These are phyloP conservation scores for Echium plantagineum DNA, from an alignment of 257 asterid genomes.

Conservation along the genomic window DNA sequence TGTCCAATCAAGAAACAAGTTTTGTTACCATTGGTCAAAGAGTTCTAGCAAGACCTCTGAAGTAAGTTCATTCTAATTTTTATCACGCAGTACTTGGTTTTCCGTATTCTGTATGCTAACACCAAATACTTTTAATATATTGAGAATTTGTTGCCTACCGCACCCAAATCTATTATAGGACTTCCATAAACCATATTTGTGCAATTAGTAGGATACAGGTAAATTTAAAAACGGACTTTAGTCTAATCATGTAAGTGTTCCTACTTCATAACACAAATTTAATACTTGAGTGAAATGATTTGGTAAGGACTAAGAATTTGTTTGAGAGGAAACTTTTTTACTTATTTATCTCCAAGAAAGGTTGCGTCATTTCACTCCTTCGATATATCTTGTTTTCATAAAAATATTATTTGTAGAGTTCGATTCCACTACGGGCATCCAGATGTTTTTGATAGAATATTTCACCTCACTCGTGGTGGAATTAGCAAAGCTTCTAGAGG, in stretches of 20 bases:
- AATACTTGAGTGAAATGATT: no score
- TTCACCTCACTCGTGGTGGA: conserved; percentile 97
- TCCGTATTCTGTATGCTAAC: neutral
- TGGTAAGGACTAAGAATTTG: neutral
- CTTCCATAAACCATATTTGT: neutral
- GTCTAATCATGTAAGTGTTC: no score
- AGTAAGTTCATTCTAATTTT: conserved; percentile 38
- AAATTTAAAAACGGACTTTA: no score
- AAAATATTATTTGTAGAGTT: conserved; percentile 35
- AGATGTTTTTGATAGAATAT: conserved; percentile 86
- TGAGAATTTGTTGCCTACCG: neutral
- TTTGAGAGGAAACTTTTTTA: neutral
- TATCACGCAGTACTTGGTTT: neutral
- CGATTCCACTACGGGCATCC: conserved; percentile 99
- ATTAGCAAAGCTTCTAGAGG: conserved; percentile 93
- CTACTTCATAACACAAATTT: no score
- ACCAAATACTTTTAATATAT: neutral
- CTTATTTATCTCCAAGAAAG: neutral
- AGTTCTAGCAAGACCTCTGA: conserved; percentile 94
- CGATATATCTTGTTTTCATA: no score
- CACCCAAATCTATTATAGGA: neutral
- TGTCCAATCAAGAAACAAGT: conserved; percentile 98
- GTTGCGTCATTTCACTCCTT: neutral
- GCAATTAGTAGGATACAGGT: neutral
- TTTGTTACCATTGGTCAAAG: conserved; percentile 98